Base-by-base conservation (phyloP, 371 early-diverging fungal species). In the Mucor saturninus region DNA sequence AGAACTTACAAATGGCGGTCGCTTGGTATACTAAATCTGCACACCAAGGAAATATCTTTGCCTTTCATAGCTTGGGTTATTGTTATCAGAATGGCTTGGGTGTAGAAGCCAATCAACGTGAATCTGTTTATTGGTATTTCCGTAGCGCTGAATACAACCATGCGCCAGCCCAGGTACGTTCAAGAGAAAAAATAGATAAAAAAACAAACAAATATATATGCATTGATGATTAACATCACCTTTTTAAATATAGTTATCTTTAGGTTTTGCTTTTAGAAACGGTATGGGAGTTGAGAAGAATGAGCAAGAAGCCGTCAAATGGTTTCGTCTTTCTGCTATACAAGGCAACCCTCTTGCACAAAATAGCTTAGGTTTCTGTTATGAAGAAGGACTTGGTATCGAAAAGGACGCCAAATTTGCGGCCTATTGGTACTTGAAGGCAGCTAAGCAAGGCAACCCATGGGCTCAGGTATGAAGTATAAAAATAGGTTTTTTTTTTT, bases 51-150 rank as follows among this genome's bases (percentile, higher is more conserved):
- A 91, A 93, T 58, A 83, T 90, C 8, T 87, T 91, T 62, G 95
- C 93, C 3, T 86, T 87, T 56, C 93, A 93, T 54, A 91, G 91
- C 2, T 82, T 96, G 39, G 98, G 95, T 5, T 94, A 91, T 63
- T 96, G 96, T 68, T 95, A 90, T 68, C 93, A 93, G 55, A 92
- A 96, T 66, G 96, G 95, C 6, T 82, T 92, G 49, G 95, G 95
- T 11, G 89, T 92, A 70, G 42, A 52, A 42, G 62, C 79, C 7
- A 78, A 92, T 70, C 61, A 86, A 5, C 55, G 72, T 9, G 71
- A 85, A 66, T 93, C 95, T 3, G 83, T 93, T 7, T 68, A 80
- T 46, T 95, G 91, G 91, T 96, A 93, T 71, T 85, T 83, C 52
- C 54, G 73, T 42, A 77, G 83, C 7, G 88, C 91, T 15, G 89